Conservation (phyloP, 1,284 basidiomycete species). For the Ustilago cynodontis region DNA sequence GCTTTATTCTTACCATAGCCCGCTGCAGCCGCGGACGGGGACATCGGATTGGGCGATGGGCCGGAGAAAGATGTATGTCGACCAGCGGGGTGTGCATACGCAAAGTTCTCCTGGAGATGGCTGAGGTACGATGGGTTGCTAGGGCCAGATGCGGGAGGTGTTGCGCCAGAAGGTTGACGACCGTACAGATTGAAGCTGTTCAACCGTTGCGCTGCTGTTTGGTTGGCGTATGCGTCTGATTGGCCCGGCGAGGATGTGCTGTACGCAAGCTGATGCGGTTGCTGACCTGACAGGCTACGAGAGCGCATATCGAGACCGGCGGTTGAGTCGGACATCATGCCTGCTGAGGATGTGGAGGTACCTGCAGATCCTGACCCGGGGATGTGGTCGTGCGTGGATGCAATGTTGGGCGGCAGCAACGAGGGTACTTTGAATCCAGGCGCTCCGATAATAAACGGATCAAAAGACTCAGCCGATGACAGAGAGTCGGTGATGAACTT, state of each 20-base stretch:
- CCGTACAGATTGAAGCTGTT: constrained; percentile 48
- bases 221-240: constrained; percentile 10
- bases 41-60: constrained; percentile 9
- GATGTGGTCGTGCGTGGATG: constrained; percentile 32
- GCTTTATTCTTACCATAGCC: constrained; percentile 58
- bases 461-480: constrained; percentile 55
- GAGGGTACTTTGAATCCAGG: constrained; percentile 63
- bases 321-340: not conserved
- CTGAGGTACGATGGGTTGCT: constrained; percentile 26
- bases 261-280: constrained; percentile 10
- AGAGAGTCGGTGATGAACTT: constrained; percentile 62
- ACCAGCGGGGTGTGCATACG: constrained; percentile 13
- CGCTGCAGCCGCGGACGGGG: constrained; percentile 26
- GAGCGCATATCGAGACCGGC: constrained; percentile 22
- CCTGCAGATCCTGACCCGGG: not conserved
- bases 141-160: constrained; percentile 19
- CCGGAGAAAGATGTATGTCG: constrained; percentile 38
- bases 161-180: constrained; percentile 26
- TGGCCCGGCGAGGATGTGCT: constrained; percentile 15
- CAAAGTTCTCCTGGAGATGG: constrained; percentile 17
- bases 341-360: constrained; percentile 6
- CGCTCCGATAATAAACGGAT: constrained; percentile 62
- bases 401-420: constrained; percentile 53
- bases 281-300: constrained; percentile 22
- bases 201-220: constrained; percentile 18